These are phyloP conservation scores for Leccinum uliginosum DNA, from an alignment of 768 basidiomycete species.

Conservation along the genomic window DNA sequence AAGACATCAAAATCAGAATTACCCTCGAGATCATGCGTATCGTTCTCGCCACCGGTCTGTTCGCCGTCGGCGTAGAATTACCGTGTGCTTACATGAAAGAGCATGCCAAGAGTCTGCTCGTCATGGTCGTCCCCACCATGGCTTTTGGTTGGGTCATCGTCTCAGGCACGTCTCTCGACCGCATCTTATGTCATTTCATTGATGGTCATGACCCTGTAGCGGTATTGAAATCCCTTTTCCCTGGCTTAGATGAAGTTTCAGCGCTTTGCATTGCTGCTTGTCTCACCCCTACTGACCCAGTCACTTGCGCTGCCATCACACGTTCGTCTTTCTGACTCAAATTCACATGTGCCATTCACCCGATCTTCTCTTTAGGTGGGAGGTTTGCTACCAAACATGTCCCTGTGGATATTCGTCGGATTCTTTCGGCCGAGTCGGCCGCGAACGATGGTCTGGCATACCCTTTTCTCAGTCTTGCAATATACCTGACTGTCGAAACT, in stretches of 20 bases:
- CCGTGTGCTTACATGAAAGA: slow-evolving; percentile 79
- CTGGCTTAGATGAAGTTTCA: slow-evolving; percentile 63
- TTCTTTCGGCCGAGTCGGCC: slow-evolving; percentile 86
- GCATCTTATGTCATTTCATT: neutral
- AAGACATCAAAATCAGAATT: slow-evolving; percentile 42
- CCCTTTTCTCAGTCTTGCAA: slow-evolving; percentile 81
- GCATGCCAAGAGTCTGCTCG: slow-evolving; percentile 65
- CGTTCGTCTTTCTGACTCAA: slow-evolving; percentile 35
- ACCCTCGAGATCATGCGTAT: slow-evolving; percentile 86
- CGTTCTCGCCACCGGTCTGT: slow-evolving; percentile 87
- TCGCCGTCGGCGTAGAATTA: slow-evolving; percentile 93
- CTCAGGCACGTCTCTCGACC: slow-evolving; percentile 43
- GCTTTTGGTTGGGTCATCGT: slow-evolving; percentile 79
- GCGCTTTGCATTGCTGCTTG: slow-evolving; percentile 86
- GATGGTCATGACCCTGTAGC: slow-evolving; percentile 32
- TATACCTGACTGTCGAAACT: slow-evolving; percentile 78
- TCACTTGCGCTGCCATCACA: slow-evolving; percentile 81
- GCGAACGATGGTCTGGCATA: slow-evolving; percentile 96
- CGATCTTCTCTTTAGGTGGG: slow-evolving; percentile 44
- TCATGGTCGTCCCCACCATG: slow-evolving; percentile 81
- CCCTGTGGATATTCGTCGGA: slow-evolving; percentile 68
- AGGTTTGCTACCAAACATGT: slow-evolving; percentile 68
- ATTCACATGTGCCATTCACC: neutral
- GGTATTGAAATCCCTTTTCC: slow-evolving; percentile 69
- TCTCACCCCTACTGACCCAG: slow-evolving; percentile 92